These are phyloP conservation scores for Hippophae tibetana DNA, from an alignment of 306 rosid genomes.

Conservation along the genomic window DNA sequence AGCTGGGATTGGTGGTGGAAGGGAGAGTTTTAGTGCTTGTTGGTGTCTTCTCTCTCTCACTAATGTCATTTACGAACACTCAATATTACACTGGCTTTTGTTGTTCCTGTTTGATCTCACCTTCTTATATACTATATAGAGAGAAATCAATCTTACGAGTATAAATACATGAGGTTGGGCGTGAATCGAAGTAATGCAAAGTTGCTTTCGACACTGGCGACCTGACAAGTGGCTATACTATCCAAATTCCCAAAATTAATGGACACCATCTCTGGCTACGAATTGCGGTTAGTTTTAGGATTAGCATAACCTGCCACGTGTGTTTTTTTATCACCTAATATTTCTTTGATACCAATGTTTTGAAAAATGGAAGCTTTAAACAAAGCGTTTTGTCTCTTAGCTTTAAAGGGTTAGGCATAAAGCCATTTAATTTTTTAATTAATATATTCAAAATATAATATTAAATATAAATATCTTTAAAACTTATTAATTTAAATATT, in stretches of 20 bases:
- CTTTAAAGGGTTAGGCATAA: too few species aligned
- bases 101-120: neutral
- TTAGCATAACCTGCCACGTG: constrained; percentile 10
- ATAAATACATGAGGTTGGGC: neutral
- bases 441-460: too few species aligned
- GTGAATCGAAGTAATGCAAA: neutral
- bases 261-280: constrained; percentile 3
- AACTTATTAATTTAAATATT: too few species aligned
- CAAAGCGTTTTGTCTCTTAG: too few species aligned
- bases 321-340: neutral
- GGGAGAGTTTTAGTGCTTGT: constrained; percentile 45
- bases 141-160: neutral
- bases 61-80: constrained; percentile 35
- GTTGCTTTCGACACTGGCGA: neutral
- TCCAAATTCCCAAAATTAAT: constrained; percentile 24
- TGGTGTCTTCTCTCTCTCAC: constrained; percentile 55
- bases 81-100: neutral
- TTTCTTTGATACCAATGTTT: neutral
- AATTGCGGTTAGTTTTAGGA: constrained; percentile 13
- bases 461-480: too few species aligned
- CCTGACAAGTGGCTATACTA: constrained; percentile 26
- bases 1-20: constrained; percentile 32
- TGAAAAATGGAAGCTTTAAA: too few species aligned
- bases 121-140: neutral
- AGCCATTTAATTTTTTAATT: too few species aligned